phyloP scores from a whole-genome alignment of 2,329 filamentous ascomycete species.

The Nigrospora oryzae region DNA sequence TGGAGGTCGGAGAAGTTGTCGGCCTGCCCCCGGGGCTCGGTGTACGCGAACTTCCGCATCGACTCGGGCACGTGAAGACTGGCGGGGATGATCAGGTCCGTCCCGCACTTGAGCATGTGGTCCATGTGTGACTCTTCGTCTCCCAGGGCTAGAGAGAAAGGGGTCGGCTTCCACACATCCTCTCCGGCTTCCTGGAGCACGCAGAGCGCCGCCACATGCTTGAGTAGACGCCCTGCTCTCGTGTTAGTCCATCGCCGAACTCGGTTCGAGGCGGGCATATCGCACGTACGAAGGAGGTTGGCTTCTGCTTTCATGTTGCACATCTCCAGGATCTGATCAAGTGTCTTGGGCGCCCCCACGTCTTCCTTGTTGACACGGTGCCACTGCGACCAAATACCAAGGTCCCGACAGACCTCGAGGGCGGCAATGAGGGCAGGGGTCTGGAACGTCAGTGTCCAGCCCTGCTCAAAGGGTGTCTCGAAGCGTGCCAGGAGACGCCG shows the following conservation, averaged over 20 bases:
- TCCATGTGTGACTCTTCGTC: constrained; percentile 13
- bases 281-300: constrained; percentile 13
- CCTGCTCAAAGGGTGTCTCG: constrained; percentile 11
- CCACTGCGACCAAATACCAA: constrained; percentile 15
- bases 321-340: constrained; percentile 9
- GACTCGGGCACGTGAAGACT: constrained; percentile 6
- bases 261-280: not conserved
- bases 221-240: constrained; percentile 13
- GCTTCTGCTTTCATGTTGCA: constrained; percentile 8
- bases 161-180: constrained; percentile 16
- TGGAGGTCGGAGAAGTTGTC: constrained; percentile 10
- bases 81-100: not conserved
- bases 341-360: constrained; percentile 7
- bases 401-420: constrained; percentile 10
- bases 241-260: not conserved
- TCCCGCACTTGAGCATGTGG: constrained; percentile 12
- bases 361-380: not conserved
- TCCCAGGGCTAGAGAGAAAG: constrained; percentile 15
- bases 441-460: constrained; percentile 7
- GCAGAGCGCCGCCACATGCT: constrained; percentile 11
- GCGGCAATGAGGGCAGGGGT: constrained; percentile 11
- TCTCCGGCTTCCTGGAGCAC: constrained; percentile 14
- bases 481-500: constrained; percentile 11
- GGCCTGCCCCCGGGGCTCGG: constrained; percentile 10
- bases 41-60: constrained; percentile 13